Percentiles rank a stretch among this genome's conserved stretches.
phyloP scores from a whole-genome alignment of 805 yeast species.

The Saccharomycopsis capsularis region DNA sequence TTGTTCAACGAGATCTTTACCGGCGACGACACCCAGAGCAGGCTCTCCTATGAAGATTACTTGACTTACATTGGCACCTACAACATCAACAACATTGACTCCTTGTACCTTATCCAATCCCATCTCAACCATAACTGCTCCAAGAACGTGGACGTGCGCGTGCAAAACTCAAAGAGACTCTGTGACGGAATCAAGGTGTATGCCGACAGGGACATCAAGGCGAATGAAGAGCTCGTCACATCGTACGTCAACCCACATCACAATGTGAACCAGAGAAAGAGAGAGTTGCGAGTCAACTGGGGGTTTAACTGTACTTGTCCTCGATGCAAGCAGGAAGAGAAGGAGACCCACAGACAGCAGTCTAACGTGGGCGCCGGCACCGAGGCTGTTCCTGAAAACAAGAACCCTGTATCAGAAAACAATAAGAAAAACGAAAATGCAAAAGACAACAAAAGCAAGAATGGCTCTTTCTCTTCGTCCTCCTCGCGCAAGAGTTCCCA shows the following conservation, averaged over 20 bases:
- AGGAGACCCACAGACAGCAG: conserved; percentile 38
- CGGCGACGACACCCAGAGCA: conserved; percentile 23
- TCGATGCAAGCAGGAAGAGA: conserved; percentile 54
- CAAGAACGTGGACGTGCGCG: conserved; percentile 56
- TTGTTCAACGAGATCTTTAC: conserved; percentile 43
- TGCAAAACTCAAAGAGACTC: conserved; percentile 32
- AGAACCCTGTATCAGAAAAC: conserved; percentile 24
- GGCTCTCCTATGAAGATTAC: conserved; percentile 45
- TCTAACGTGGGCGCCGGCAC: conserved; percentile 30
- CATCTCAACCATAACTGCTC: conserved; percentile 73
- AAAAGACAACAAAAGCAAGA: not conserved
- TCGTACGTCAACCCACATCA: conserved; percentile 65
- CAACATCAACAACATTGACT: conserved; percentile 66
- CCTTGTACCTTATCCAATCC: conserved; percentile 55
- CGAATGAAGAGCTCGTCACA: conserved; percentile 63
- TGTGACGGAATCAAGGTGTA: conserved; percentile 49
- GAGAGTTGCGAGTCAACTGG: conserved; percentile 66
- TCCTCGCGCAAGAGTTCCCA: conserved; percentile 24
- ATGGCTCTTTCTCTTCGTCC: not conserved
- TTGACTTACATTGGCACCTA: conserved; percentile 61
- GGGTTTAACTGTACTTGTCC: conserved; percentile 68
- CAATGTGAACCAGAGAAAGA: conserved; percentile 53
- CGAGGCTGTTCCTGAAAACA: not conserved
- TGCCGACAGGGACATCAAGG: conserved; percentile 50
- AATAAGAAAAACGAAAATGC: conserved; percentile 25